Conservation (phyloP, 805 yeast genomes). For the Kluyveromyces aestuarii region DNA sequence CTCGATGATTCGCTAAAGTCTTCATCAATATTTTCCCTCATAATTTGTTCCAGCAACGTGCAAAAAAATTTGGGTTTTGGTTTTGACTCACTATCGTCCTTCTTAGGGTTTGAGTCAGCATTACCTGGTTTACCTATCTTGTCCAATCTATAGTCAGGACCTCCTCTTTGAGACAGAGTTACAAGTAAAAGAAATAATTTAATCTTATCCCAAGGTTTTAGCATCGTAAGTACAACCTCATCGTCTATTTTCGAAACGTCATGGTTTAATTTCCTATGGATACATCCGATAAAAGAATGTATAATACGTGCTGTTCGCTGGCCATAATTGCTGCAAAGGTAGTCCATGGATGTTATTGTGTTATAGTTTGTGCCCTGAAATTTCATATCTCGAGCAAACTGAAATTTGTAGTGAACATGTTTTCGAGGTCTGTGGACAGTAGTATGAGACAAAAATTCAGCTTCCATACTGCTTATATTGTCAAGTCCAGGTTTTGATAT, state of each 20-base stretch:
- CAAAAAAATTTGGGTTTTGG: conserved; percentile 7
- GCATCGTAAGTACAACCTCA: conserved; percentile 11
- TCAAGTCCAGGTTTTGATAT: background rate
- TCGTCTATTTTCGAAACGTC: conserved; percentile 23
- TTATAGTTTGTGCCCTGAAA: conserved; percentile 22
- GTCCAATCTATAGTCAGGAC: conserved; percentile 29
- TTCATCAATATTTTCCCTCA: conserved; percentile 27
- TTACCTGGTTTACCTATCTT: conserved; percentile 13
- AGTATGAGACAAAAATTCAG: background rate
- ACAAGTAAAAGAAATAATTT: conserved; percentile 24
- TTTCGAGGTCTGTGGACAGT: conserved; percentile 1
- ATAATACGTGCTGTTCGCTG: conserved; percentile 23
- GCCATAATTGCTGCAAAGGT: conserved; percentile 26
- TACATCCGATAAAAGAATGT: conserved; percentile 23
- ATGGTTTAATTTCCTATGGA: conserved; percentile 22
- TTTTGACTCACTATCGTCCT: conserved; percentile 1
- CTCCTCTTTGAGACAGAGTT: conserved; percentile 27
- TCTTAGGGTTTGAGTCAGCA: conserved; percentile 4
- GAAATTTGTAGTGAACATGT: conserved; percentile 10
- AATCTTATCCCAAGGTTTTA: conserved; percentile 22
- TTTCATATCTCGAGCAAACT: conserved; percentile 18
- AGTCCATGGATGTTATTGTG: conserved; percentile 24
- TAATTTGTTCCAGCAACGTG: conserved; percentile 25
- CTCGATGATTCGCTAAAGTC: conserved; percentile 24
- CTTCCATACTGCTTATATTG: background rate